These are phyloP conservation scores for Pythium scleroteichum DNA, from an alignment of 352 stramenopile genomes.

Conservation along the genomic window DNA sequence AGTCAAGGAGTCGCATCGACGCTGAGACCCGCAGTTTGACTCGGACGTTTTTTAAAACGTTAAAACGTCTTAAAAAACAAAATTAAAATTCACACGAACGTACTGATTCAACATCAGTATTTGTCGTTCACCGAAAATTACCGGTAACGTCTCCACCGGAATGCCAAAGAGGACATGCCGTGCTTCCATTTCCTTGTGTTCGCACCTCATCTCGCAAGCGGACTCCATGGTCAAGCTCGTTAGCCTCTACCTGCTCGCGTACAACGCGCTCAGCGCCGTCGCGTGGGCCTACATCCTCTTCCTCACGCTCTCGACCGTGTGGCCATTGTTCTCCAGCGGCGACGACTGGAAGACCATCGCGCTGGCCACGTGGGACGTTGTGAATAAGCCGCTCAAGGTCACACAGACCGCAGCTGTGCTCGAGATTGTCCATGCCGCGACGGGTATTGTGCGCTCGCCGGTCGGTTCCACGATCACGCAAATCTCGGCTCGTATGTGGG, in stretches of 20 bases:
- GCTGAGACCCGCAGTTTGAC: too few species aligned
- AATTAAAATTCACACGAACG: too few species aligned
- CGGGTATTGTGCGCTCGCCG: constrained; percentile 95
- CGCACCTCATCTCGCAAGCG: not conserved
- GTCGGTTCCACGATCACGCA: constrained; percentile 93
- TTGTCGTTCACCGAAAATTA: not conserved
- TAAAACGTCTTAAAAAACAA: too few species aligned
- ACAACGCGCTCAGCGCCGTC: constrained; percentile 21
- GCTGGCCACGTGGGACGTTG: constrained; percentile 46
- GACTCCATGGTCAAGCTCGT: constrained; percentile 13
- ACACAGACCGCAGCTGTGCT: constrained; percentile 94
- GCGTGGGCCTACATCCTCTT: constrained; percentile 69
- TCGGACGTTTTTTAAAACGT: too few species aligned
- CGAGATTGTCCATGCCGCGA: constrained; percentile 94
- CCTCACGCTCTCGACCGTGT: constrained; percentile 50
- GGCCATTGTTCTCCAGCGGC: constrained; percentile 36
- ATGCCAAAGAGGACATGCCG: not conserved
- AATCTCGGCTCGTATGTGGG: constrained; percentile 82
- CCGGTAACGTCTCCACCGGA: constrained; percentile 2
- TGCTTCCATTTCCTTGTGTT: not conserved
- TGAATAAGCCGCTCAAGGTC: constrained; percentile 58
- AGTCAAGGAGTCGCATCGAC: too few species aligned
- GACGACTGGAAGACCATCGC: constrained; percentile 51
- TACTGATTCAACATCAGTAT: too few species aligned
- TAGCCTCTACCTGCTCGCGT: constrained; percentile 21